These are phyloP conservation scores for Oryza meridionalis DNA, from an alignment of 176 grass and related monocot genomes.

Conservation along the genomic window DNA sequence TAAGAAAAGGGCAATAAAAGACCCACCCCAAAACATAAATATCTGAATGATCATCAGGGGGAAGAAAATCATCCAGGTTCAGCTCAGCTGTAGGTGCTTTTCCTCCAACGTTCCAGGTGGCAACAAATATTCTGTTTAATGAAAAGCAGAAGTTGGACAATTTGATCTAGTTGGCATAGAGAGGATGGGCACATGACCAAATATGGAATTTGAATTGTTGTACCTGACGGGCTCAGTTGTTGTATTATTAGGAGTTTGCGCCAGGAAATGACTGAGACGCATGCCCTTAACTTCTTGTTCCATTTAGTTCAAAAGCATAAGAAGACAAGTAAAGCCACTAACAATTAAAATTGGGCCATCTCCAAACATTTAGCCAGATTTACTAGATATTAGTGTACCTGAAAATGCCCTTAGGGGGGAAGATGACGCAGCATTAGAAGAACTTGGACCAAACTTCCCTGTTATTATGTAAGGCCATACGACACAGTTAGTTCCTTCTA, in stretches of 20 bases:
- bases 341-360: background rate
- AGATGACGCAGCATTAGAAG: conserved; percentile 53
- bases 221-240: conserved; percentile 77
- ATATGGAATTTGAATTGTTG: background rate
- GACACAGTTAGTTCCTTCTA: conserved; percentile 31
- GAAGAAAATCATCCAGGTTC: conserved; percentile 76
- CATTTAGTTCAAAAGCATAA: conserved; percentile 41
- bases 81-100: conserved; percentile 74
- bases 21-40: conserved; percentile 93
- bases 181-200: background rate
- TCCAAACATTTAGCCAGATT: background rate
- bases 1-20: conserved; percentile 8
- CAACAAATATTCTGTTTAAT: conserved; percentile 73
- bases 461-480: conserved; percentile 7
- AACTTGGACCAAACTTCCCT: conserved; percentile 46
- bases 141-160: conserved; percentile 19
- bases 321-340: background rate
- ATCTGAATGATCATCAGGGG: conserved; percentile 70
- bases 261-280: conserved; percentile 57
- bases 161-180: background rate
- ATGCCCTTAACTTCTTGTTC: conserved; percentile 58
- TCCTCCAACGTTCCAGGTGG: conserved; percentile 97
- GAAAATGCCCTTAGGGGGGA: conserved; percentile 64
- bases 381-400: conserved; percentile 39
- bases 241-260: conserved; percentile 47